A percentile compares a stretch with the other conserved stretches of the same genome.
Evolutionary conservation across 257 asterid species (phyloP).

Genomic region (Nicotiana attenuata): DNA sequence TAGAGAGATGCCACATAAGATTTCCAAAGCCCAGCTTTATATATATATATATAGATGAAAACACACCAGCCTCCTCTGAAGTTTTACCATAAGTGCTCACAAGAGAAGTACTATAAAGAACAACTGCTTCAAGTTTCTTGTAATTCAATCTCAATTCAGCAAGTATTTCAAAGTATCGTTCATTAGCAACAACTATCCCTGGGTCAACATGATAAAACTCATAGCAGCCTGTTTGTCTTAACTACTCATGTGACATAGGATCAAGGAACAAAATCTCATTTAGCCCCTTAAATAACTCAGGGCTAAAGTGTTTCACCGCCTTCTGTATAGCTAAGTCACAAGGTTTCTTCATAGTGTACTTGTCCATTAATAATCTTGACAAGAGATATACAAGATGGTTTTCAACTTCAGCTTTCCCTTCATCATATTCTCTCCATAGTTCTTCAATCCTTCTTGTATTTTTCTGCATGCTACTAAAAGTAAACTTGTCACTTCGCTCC

Average conservation of each 20-base stretch:
- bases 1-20: too few relatives aligned
- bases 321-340: background rate
- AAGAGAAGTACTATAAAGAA: background rate
- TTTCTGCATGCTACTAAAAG: background rate
- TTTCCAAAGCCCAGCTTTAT: too few relatives aligned
- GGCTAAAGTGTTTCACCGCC: background rate
- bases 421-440: too few relatives aligned
- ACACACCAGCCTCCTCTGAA: background rate
- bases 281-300: background rate
- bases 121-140: background rate
- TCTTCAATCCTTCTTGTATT: too few relatives aligned
- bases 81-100: background rate
- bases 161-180: background rate
- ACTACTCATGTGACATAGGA: background rate
- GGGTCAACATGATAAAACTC: background rate
- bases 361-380: background rate
- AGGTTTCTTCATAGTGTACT: background rate
- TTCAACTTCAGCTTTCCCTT: background rate
- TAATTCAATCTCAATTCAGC: background rate
- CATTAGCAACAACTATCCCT: background rate
- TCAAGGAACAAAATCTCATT: background rate
- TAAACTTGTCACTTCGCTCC: background rate
- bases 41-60: too few relatives aligned
- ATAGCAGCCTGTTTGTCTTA: background rate
- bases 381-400: background rate